Base-by-base conservation (phyloP, 148 eudicot species). In the Camellia japonica region DNA sequence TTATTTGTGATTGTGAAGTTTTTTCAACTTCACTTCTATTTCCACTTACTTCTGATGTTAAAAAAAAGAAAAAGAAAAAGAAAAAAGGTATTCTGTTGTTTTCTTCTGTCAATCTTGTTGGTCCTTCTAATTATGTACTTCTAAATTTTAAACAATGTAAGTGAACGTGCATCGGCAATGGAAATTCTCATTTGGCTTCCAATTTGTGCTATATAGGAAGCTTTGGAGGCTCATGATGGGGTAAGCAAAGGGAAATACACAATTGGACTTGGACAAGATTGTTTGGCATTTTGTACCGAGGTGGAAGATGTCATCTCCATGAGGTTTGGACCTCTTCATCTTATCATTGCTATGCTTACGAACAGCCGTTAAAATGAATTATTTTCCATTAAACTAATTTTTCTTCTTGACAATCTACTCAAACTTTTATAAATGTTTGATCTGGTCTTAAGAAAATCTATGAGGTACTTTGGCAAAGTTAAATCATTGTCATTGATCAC, bases 241-340 rank as follows among this genome's bases (percentile, higher is more conserved):
- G 97, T 84, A 78, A 94, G 99, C 84, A 94, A 94, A 82, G 99
- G 99, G 74, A 96, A 96, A 75, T 96, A 96, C 87, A 96, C 99
- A 59, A 96, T 96, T 86, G 99, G 99, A 30, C 98, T 96, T 63
- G 99, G 99, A 75, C 99, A 96, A 81, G 99, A 96, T 79, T 94
- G 98, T 83, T 91, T 96, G 98, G 97, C 90, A 49, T 96, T 96
- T 83, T 96, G 99, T 78, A 87, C 94, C 41, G 99, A 96, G 81
- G 99, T 96, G 14, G 99, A 96, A 88, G 99, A 96, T 82, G 97
- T 96, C 76, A 96, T 96, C 74, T 96, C 99, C n/a, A 96, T 96
- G 98, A 91, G 98, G 99, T 96, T 80, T 19, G 71, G 8, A 60
- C 59, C 59, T 68, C 49, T 47, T 30, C 51, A 68, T 52, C 56